Evolutionary conservation across 176 grass and related monocot species (phyloP).

Genomic region (Ensete glaucum): DNA sequence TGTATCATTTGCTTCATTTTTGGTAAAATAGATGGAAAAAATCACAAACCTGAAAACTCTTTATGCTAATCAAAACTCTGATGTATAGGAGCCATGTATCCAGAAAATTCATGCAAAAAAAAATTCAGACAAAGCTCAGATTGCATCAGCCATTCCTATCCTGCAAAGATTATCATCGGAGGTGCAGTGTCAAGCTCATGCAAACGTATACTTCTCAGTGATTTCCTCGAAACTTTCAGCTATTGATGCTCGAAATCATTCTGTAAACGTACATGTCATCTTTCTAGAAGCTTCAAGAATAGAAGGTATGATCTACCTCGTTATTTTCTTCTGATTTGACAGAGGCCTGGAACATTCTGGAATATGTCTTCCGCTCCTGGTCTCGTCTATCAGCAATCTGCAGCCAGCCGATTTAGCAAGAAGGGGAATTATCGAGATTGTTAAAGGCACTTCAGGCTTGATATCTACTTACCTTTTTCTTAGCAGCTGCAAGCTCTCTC

Average conservation of each 20-base stretch:
- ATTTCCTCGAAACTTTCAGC: not conserved
- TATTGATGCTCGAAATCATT: not conserved
- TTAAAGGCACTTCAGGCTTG: not conserved
- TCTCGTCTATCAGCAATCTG: slow-evolving; percentile 67
- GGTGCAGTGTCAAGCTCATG: not conserved
- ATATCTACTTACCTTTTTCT: slow-evolving; percentile 57
- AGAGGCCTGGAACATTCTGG: slow-evolving; percentile 73
- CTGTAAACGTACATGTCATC: not conserved
- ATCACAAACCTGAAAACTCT: not conserved
- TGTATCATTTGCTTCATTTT: not conserved
- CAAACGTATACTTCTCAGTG: not conserved
- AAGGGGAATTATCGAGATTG: slow-evolving; percentile 6
- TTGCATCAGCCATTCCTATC: not conserved
- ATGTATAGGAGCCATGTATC: not conserved
- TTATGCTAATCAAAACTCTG: slow-evolving; percentile 2
- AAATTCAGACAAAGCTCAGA: not conserved
- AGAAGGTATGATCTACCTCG: slow-evolving; percentile 23
- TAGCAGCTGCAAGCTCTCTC: slow-evolving; percentile 72
- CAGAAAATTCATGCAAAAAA: slow-evolving; percentile 5
- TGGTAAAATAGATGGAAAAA: not conserved
- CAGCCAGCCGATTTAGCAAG: slow-evolving; percentile 3
- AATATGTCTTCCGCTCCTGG: slow-evolving; percentile 68
- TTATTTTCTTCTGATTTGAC: slow-evolving; percentile 45
- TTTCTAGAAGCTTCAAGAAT: not conserved
- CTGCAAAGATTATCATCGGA: not conserved